These are phyloP conservation scores for Pleurotus tuber-regium DNA, from an alignment of 768 basidiomycete species.

Conservation along the genomic window DNA sequence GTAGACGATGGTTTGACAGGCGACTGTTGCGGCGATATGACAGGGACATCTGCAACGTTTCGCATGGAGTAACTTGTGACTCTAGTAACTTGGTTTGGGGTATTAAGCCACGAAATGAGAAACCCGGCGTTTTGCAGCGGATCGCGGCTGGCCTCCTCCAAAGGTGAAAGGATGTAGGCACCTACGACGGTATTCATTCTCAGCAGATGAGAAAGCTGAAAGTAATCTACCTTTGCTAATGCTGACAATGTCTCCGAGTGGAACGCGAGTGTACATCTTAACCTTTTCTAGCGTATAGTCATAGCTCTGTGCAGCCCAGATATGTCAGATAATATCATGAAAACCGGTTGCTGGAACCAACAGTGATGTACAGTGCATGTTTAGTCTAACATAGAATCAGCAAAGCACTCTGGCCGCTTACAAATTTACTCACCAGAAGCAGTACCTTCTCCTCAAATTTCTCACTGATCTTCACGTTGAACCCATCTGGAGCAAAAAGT, in stretches of 20 bases:
- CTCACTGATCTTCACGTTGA: constrained; percentile 68
- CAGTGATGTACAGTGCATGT: constrained; percentile 74
- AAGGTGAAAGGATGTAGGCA: constrained; percentile 91
- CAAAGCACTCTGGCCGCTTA: constrained; percentile 22
- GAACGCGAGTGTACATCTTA: constrained; percentile 85
- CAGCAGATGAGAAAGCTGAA: not conserved
- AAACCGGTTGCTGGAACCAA: constrained; percentile 37
- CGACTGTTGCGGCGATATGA: constrained; percentile 17
- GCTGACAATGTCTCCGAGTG: constrained; percentile 72
- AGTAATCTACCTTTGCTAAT: constrained; percentile 69
- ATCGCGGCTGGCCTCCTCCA: constrained; percentile 91
- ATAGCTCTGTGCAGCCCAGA: constrained; percentile 60
- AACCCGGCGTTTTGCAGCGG: constrained; percentile 89
- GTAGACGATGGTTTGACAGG: constrained; percentile 6
- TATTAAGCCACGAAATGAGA: constrained; percentile 71
- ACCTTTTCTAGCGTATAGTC: constrained; percentile 94
- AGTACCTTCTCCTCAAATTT: constrained; percentile 95
- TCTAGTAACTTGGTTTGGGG: constrained; percentile 64
- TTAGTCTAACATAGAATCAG: constrained; percentile 22
- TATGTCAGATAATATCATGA: not conserved
- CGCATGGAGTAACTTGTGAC: constrained; percentile 83
- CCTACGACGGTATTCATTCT: constrained; percentile 41
- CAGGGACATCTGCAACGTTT: constrained; percentile 49
- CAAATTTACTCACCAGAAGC: constrained; percentile 60
- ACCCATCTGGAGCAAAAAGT: constrained; percentile 76